Conservation (phyloP, 768 basidiomycete species). For the Auriscalpium orientale region DNA sequence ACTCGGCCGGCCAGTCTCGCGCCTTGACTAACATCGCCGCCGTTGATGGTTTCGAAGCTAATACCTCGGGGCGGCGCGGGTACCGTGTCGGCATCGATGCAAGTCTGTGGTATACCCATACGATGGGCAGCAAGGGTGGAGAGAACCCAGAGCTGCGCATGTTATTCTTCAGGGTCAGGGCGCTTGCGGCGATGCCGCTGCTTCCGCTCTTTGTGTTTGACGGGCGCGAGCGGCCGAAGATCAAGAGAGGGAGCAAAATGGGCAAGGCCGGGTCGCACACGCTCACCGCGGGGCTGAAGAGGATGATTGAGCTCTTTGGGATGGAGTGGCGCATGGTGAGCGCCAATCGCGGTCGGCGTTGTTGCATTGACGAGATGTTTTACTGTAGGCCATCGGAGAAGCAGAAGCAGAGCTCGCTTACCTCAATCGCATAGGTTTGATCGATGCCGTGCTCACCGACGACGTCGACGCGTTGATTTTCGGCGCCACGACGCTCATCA, state of each 20-base stretch:
- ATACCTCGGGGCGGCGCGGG: conserved; percentile 55
- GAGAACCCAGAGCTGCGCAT: conserved; percentile 83
- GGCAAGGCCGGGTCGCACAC: conserved; percentile 45
- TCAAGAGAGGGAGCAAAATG: conserved; percentile 71
- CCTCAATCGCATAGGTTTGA: conserved; percentile 68
- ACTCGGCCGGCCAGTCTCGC: conserved; percentile 59
- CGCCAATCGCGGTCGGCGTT: conserved; percentile 5
- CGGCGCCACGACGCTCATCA: conserved; percentile 71
- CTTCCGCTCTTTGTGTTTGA: conserved; percentile 89
- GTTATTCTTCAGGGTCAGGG: conserved; percentile 75
- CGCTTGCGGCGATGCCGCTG: conserved; percentile 69
- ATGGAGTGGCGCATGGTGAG: conserved; percentile 62
- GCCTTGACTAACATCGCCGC: conserved; percentile 72
- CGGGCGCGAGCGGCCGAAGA: conserved; percentile 70
- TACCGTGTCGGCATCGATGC: conserved; percentile 83
- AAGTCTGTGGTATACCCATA: conserved; percentile 72
- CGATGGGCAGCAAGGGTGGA: conserved; percentile 64
- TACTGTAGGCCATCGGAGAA: conserved; percentile 74
- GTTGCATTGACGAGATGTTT: background rate
- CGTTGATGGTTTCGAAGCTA: conserved; percentile 62
- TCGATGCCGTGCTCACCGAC: conserved; percentile 85
- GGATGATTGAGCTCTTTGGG: conserved; percentile 68
- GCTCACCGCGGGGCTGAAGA: conserved; percentile 66
- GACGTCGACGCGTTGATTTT: conserved; percentile 91
- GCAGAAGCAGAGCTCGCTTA: conserved; percentile 90